Conservation (phyloP, 495 filamentous ascomycete species). For the Lineolata rhizophorae region DNA sequence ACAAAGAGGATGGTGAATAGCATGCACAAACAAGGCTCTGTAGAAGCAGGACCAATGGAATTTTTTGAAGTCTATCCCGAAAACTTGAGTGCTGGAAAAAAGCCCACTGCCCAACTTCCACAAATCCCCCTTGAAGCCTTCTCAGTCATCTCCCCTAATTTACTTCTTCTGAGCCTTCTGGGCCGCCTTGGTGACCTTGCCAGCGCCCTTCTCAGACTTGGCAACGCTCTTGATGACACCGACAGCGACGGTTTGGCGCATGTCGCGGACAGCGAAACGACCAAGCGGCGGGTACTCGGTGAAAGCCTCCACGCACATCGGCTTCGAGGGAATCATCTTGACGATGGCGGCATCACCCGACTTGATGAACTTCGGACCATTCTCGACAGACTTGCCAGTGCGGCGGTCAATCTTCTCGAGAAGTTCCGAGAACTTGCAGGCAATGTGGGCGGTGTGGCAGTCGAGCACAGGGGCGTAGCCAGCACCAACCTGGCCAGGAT, state of each 20-base stretch:
- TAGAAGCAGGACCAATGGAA: too few relatives aligned
- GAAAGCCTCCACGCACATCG: constrained; percentile 99
- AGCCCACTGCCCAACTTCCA: too few relatives aligned
- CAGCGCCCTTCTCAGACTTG: constrained; percentile 46
- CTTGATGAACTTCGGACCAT: constrained; percentile 95
- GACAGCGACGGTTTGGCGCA: constrained; percentile 82
- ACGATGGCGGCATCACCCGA: constrained; percentile 99
- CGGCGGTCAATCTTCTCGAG: constrained; percentile 99
- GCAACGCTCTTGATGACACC: constrained; percentile 77
- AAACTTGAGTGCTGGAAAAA: too few relatives aligned
- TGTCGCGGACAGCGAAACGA: constrained; percentile 91
- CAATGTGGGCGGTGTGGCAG: constrained; percentile 99
- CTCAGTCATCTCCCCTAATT: too few relatives aligned
- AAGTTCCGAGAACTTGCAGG: constrained; percentile 98
- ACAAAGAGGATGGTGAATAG: too few relatives aligned
- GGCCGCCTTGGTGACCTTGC: constrained; percentile 62
- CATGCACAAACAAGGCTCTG: too few relatives aligned
- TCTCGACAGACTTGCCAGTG: constrained; percentile 94
- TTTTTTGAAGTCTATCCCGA: too few relatives aligned
- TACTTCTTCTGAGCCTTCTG: constrained; percentile 48
- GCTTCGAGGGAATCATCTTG: constrained; percentile 99
- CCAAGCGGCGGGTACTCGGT: constrained; percentile 97
- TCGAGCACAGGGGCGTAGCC: constrained; percentile 97
- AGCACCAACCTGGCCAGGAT: constrained; percentile 97
- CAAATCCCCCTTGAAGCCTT: too few relatives aligned